A percentile compares a stretch with the other conserved stretches of the same genome.
phyloP scores from a whole-genome alignment of 345 rosid species.

The Populus tremula region DNA sequence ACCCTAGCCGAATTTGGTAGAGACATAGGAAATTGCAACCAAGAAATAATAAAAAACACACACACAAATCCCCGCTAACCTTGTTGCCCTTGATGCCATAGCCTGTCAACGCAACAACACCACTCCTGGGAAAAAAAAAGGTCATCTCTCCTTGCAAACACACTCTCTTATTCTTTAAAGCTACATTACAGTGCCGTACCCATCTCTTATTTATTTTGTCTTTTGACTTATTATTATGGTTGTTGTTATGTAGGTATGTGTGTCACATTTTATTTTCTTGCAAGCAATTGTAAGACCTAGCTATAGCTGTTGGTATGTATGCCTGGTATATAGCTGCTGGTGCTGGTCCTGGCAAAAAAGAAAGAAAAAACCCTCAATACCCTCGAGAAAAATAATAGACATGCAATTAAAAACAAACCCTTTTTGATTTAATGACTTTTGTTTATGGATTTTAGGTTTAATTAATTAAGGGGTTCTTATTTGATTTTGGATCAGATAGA shows the following conservation, averaged over 20 bases:
- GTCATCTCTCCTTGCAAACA: slow-evolving; percentile 17
- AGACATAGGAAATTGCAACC: not conserved
- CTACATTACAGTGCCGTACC: slow-evolving; percentile 20
- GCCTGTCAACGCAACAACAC: slow-evolving; percentile 3
- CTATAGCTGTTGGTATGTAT: slow-evolving; percentile 1
- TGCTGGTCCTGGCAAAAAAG: not conserved
- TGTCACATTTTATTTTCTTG: slow-evolving; percentile 6
- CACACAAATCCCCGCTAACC: not conserved
- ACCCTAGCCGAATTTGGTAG: not conserved
- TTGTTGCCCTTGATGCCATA: slow-evolving; percentile 6
- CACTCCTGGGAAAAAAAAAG: slow-evolving; percentile 28
- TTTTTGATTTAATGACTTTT: slow-evolving; percentile 3
- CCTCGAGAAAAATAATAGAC: not conserved
- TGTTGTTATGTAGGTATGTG: not conserved
- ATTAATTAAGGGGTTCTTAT: not conserved
- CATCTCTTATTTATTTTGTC: slow-evolving; percentile 1
- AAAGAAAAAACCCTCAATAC: not conserved
- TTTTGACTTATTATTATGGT: not conserved
- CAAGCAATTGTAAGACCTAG: slow-evolving; percentile 11
- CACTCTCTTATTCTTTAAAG: slow-evolving; percentile 11
- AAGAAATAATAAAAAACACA: not conserved
- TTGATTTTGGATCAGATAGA: slow-evolving; percentile 6
- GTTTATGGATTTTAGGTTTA: not conserved
- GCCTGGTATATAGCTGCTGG: not conserved
- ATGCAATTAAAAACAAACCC: slow-evolving; percentile 4